Evolutionary conservation across 257 asterid species (phyloP).

Genomic region (Eustoma russellianum): DNA sequence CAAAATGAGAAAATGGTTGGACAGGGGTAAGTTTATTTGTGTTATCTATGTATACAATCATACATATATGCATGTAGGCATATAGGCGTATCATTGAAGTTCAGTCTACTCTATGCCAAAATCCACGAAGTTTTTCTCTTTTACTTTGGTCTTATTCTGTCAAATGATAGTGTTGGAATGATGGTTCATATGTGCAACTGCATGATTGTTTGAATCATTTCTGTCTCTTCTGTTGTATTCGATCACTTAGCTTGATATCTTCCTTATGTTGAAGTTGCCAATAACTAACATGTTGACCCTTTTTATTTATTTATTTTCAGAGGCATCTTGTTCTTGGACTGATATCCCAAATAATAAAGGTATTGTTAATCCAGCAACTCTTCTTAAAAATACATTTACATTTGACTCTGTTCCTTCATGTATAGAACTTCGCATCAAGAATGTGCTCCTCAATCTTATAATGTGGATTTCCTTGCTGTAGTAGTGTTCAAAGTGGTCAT

Average conservation of each 20-base stretch:
- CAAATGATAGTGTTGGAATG: background rate
- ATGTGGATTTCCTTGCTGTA: background rate
- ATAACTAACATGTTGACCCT: slow-evolving; percentile 11
- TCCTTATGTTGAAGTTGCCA: background rate
- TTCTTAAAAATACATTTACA: background rate
- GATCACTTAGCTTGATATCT: background rate
- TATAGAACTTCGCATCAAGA: background rate
- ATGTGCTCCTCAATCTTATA: background rate
- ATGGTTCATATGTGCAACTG: slow-evolving; percentile 4
- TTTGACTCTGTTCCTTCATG: background rate
- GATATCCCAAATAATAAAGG: slow-evolving; percentile 98
- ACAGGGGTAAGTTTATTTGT: too few species aligned
- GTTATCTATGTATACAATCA: too few species aligned
- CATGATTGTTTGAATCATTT: slow-evolving; percentile 3
- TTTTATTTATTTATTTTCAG: slow-evolving; percentile 49
- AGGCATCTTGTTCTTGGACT: slow-evolving; percentile 98
- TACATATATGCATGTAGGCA: too few species aligned
- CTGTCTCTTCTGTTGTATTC: background rate
- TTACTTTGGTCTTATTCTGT: background rate
- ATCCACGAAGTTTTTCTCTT: background rate
- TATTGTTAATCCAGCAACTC: slow-evolving; percentile 15
- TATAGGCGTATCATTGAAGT: too few species aligned
- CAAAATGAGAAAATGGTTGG: too few species aligned
- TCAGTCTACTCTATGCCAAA: too few species aligned
- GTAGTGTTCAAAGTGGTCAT: background rate